A percentile compares a stretch with the other conserved stretches of the same genome.
Evolutionary conservation across 352 stramenopile species (phyloP).

Genomic region (Phytophthora megakarya): DNA sequence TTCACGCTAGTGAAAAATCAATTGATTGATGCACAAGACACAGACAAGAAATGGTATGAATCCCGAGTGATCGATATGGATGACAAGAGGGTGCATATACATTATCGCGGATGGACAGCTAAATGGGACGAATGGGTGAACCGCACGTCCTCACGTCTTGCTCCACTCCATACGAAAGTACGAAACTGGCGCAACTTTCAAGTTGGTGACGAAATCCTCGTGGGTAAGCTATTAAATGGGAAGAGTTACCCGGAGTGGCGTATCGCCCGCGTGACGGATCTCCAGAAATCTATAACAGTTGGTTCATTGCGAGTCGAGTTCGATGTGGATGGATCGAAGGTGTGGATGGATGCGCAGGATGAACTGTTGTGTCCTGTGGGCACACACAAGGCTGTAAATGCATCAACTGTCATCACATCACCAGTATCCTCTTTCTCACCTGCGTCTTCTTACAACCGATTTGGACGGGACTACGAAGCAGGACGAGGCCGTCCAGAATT

Average conservation of each 20-base stretch:
- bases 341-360: conserved; percentile 65
- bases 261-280: conserved; percentile 47
- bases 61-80: conserved; percentile 58
- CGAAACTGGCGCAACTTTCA: conserved; percentile 74
- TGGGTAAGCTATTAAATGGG: conserved; percentile 39
- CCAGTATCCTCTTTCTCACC: conserved; percentile 20
- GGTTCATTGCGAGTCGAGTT: conserved; percentile 48
- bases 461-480: conserved; percentile 50
- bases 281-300: conserved; percentile 27
- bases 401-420: conserved; percentile 12
- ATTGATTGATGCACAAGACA: conserved; percentile 78
- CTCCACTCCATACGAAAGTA: conserved; percentile 89
- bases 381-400: conserved; percentile 67
- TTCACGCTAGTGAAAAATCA: conserved; percentile 57
- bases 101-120: conserved; percentile 97
- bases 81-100: conserved; percentile 78
- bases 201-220: conserved; percentile 54
- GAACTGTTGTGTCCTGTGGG: conserved; percentile 63
- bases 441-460: conserved; percentile 38
- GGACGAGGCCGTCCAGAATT: conserved; percentile 59
- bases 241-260: conserved; percentile 71
- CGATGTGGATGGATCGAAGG: conserved; percentile 46
- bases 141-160: conserved; percentile 86
- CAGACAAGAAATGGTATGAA: conserved; percentile 83
- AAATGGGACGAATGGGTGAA: conserved; percentile 98